Evolutionary conservation across 441 rosid genomes (phyloP).

Genomic region (Pelargonium citronellum): DNA sequence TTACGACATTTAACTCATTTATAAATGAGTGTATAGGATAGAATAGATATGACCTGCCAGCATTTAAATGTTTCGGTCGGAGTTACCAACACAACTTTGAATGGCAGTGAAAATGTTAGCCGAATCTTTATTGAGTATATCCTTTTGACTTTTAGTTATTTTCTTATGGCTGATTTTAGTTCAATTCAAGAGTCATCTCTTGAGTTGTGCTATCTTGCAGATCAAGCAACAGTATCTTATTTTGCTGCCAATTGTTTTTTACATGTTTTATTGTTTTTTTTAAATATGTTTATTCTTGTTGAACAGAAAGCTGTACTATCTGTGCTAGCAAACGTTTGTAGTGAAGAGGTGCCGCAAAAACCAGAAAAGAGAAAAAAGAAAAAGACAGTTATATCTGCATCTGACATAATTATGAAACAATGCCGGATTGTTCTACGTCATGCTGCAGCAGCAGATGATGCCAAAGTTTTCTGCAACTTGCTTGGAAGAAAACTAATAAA

Average conservation of each 20-base stretch:
- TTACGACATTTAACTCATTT: no score
- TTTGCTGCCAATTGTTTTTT: slow-evolving; percentile 12
- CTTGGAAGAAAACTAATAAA: slow-evolving; percentile 72
- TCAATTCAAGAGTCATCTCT: neutral
- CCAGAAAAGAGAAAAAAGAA: slow-evolving; percentile 52
- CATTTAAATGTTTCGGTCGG: no score
- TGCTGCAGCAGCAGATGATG: slow-evolving; percentile 82
- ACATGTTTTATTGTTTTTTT: slow-evolving; percentile 20
- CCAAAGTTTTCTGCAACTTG: slow-evolving; percentile 79
- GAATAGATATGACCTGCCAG: no score
- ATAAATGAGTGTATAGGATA: no score
- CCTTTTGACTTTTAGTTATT: neutral
- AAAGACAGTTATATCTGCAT: slow-evolving; percentile 46
- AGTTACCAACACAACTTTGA: neutral
- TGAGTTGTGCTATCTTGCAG: slow-evolving; percentile 10
- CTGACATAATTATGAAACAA: slow-evolving; percentile 83
- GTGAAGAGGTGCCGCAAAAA: slow-evolving; percentile 44
- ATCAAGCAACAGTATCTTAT: slow-evolving; percentile 7
- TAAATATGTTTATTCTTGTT: slow-evolving; percentile 31
- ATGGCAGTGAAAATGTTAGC: neutral
- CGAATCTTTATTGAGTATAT: neutral
- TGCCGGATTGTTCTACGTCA: slow-evolving; percentile 79
- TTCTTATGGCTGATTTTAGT: neutral
- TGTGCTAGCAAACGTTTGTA: slow-evolving; percentile 63
- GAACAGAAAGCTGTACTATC: slow-evolving; percentile 98